Percentiles rank a stretch among this genome's conserved stretches.
phyloP scores from a whole-genome alignment of 2,329 filamentous ascomycete genomes.

The Aspergillus pseudoglaucus region DNA sequence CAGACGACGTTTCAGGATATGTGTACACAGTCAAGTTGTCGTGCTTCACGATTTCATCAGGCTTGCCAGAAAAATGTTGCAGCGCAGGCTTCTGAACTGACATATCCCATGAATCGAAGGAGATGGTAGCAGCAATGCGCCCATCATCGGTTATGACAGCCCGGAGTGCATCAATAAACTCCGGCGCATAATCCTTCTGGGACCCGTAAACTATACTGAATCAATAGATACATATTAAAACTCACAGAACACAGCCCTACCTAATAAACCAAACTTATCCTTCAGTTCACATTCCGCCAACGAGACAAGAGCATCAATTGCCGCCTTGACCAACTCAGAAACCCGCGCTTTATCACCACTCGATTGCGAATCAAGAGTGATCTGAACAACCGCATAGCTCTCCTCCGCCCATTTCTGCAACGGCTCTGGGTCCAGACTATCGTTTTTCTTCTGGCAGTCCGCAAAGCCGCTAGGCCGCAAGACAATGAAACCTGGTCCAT shows the following conservation, averaged over 20 bases:
- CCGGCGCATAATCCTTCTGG: conserved; percentile 13
- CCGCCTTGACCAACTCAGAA: conserved; percentile 6
- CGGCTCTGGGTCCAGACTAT: conserved; percentile 48
- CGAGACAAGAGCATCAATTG: conserved; percentile 10
- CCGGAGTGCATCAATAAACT: conserved; percentile 8
- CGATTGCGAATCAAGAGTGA: conserved; percentile 24
- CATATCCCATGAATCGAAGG: conserved; percentile 14
- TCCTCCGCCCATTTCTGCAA: conserved; percentile 66
- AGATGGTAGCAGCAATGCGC: conserved; percentile 10
- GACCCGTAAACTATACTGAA: conserved; percentile 19
- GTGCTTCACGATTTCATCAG: background rate
- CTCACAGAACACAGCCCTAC: conserved; percentile 4
- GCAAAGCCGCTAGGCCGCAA: conserved; percentile 31
- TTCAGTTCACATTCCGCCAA: conserved; percentile 19
- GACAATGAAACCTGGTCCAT: conserved; percentile 45
- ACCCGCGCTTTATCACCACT: conserved; percentile 10
- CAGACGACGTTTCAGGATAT: conserved; percentile 41
- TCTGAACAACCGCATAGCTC: conserved; percentile 56
- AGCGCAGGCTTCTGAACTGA: conserved; percentile 5
- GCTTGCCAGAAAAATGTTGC: conserved; percentile 10
- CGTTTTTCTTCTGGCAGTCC: conserved; percentile 24
- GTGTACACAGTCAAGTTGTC: conserved; percentile 22
- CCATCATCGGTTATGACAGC: background rate
- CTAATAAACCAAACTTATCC: conserved; percentile 15
- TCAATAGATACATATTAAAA: background rate